phyloP scores from a whole-genome alignment of 352 stramenopile genomes.

The Phytophthora lateralis region DNA sequence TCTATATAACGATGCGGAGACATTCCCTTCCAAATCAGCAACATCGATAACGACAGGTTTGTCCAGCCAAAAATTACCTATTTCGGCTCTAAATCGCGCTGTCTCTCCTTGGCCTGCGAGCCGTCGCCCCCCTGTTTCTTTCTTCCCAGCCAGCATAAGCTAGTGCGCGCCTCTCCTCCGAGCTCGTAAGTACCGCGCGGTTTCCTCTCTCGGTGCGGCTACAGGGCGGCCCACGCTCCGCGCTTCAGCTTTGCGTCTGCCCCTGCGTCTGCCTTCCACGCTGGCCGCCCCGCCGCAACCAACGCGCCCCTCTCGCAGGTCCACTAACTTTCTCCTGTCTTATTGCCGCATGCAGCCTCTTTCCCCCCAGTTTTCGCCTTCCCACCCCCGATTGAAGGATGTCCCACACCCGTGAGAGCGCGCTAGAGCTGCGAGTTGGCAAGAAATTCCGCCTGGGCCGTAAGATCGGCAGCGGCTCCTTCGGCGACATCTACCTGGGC shows the following conservation, averaged over 20 bases:
- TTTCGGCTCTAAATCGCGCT: slow-evolving; percentile 33
- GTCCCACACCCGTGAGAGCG: slow-evolving; percentile 71
- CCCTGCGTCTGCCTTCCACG: slow-evolving; percentile 15
- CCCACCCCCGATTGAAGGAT: slow-evolving; percentile 39
- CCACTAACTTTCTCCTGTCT: slow-evolving; percentile 19
- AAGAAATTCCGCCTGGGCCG: slow-evolving; percentile 99
- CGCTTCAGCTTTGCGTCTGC: slow-evolving; percentile 6
- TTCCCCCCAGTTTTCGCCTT: slow-evolving; percentile 18
- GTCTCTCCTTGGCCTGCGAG: slow-evolving; percentile 38
- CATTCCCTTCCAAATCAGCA: no score
- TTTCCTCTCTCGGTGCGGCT: slow-evolving; percentile 3
- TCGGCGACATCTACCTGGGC: slow-evolving; percentile 99
- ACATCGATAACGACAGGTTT: slow-evolving; percentile 3
- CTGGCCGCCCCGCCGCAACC: no score
- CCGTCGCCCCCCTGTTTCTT: slow-evolving; percentile 46
- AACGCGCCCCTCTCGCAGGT: slow-evolving; percentile 6
- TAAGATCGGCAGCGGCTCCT: slow-evolving; percentile 99
- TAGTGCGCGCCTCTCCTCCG: slow-evolving; percentile 32
- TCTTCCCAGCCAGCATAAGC: slow-evolving; percentile 41
- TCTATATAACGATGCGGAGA: not conserved
- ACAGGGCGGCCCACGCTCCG: not conserved
- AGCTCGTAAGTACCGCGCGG: slow-evolving; percentile 33
- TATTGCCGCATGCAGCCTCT: slow-evolving; percentile 16
- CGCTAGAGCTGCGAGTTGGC: slow-evolving; percentile 97
- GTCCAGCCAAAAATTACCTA: slow-evolving; percentile 18